A percentile compares a stretch with the other conserved stretches of the same genome.
phyloP scores from a whole-genome alignment of 352 stramenopile genomes.

The Phytopythium mirpurense region DNA sequence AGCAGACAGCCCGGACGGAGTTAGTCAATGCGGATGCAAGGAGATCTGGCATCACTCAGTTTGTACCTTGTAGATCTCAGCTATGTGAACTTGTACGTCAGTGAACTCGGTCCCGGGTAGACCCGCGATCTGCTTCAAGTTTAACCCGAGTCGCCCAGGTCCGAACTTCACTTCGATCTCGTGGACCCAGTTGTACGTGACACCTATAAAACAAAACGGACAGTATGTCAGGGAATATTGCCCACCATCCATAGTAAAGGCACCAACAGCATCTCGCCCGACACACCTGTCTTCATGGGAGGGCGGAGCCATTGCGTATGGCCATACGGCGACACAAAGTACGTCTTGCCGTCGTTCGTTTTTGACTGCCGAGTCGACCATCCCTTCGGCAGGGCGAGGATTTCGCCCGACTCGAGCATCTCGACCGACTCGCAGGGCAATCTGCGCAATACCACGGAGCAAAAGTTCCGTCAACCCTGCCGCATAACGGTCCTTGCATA shows the following conservation, averaged over 20 bases:
- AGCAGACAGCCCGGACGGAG: neutral
- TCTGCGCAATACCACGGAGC: slow-evolving; percentile 9
- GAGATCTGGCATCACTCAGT: neutral
- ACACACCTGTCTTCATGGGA: slow-evolving; percentile 56
- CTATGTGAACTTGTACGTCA: slow-evolving; percentile 74
- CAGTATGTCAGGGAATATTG: neutral
- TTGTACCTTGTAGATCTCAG: slow-evolving; percentile 77
- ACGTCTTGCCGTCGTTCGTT: slow-evolving; percentile 81
- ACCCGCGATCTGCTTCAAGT: slow-evolving; percentile 77
- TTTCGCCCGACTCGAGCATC: slow-evolving; percentile 66
- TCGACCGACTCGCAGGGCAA: slow-evolving; percentile 53
- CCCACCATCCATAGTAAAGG: neutral
- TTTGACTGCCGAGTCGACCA: slow-evolving; percentile 79
- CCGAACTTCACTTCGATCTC: slow-evolving; percentile 84
- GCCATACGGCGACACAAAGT: slow-evolving; percentile 81
- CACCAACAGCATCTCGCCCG: neutral
- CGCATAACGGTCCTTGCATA: neutral
- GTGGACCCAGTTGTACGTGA: slow-evolving; percentile 78
- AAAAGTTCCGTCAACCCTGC: neutral
- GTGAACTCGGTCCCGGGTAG: slow-evolving; percentile 67
- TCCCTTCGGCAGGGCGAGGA: slow-evolving; percentile 67
- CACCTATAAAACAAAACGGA: slow-evolving; percentile 10
- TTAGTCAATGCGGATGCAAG: neutral
- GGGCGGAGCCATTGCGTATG: slow-evolving; percentile 82
- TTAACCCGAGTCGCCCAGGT: slow-evolving; percentile 66